Percentiles rank a stretch among this genome's conserved stretches.
These are phyloP conservation scores for Apiospora phragmitis DNA, from an alignment of 2,329 filamentous ascomycete species.

Conservation along the genomic window DNA sequence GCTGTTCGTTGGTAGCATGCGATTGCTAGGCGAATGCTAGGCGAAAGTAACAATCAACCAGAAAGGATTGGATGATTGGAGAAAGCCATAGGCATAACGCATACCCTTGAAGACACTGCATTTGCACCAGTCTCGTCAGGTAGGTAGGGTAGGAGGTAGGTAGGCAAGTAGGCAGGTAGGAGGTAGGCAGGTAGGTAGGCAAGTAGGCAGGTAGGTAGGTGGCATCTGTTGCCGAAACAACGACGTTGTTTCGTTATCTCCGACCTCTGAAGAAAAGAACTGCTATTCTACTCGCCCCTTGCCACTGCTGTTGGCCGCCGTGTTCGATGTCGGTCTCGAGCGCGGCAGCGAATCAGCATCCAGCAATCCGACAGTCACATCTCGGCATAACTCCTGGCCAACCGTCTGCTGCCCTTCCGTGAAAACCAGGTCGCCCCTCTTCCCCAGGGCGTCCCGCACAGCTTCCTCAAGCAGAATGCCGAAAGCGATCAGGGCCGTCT, in stretches of 20 bases:
- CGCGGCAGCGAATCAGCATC: constrained; percentile 15
- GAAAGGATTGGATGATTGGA: background rate
- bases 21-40: background rate
- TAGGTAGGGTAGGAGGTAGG: background rate
- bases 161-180: background rate
- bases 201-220: background rate
- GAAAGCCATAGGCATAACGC: background rate
- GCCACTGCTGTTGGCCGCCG: constrained; percentile 2
- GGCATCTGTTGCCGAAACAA: background rate
- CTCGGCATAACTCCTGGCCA: constrained; percentile 12
- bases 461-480: constrained; percentile 76
- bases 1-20: background rate
- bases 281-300: background rate
- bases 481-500: constrained; percentile 74
- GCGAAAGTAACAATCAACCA: background rate
- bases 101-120: background rate
- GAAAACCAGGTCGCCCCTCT: constrained; percentile 69
- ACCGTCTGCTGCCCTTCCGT: constrained; percentile 53
- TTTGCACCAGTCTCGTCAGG: background rate
- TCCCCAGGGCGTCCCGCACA: constrained; percentile 59
- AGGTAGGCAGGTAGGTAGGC: background rate
- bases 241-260: constrained; percentile 1
- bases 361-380: constrained; percentile 24
- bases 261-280: background rate
- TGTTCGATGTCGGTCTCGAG: background rate